Base-by-base conservation (phyloP, 1,284 basidiomycete species). In the Tylopilus orsonianus region DNA sequence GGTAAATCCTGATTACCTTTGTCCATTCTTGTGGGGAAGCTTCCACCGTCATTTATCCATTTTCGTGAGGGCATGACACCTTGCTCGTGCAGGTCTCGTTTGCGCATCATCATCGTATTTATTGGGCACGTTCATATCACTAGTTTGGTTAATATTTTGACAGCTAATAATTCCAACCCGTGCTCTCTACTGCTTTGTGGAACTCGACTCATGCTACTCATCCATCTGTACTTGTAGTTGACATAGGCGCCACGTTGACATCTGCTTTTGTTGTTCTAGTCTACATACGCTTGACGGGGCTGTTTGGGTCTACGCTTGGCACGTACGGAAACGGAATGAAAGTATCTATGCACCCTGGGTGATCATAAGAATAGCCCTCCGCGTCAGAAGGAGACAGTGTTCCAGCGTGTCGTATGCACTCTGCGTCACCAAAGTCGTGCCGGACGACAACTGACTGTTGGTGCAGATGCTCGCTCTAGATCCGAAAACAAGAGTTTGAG, bases 1-100 rank as follows among this genome's bases (percentile, higher is more conserved):
- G 87, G 87, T 6, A 74, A 88, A 43, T 72, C 72, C 13, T 79
- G 59, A 69, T 45, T 19, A 33, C 37, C 34, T 34, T 24, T 35
- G 40, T 19, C 24, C 16, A 23, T 35, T 12, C 9, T 29, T 36
- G 44, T 33, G 29, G 37, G 39, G 18, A 43, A 30, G 13, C 30
- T 44, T 27, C 27, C 44, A 23, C 29, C 37, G 20, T 49, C 37
- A 45, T 45, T 44, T 64, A 59, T 60, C 51, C 43, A 33, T 42
- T 51, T 43, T 53, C n/a, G 51, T 41, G 44, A 52, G 41, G 48
- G 37, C 18, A 48, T 52, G 26, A 30, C 43, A 40, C 44, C 44
- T 47, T 40, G 35, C 35, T 35, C 36, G 20, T 48, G 19, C 40
- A 34, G 32, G 39, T 39, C 46, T 52, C 30, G 37, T 44, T 49